Conservation (phyloP, 305 asterid genomes). For the Fraxinus paxiana region DNA sequence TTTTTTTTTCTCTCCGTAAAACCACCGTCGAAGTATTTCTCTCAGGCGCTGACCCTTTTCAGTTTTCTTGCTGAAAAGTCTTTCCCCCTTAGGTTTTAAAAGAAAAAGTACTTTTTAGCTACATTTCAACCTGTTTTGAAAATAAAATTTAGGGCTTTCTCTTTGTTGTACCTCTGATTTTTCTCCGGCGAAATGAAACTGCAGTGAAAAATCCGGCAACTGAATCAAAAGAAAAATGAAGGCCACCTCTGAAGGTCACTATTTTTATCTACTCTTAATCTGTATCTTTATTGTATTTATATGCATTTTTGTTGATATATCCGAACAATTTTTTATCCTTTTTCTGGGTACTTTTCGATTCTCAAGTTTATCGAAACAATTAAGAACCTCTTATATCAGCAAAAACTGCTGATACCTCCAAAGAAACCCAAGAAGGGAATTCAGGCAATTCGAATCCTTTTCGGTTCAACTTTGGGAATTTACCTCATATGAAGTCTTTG, state of each 20-base stretch:
- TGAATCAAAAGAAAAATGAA: conserved; percentile 37
- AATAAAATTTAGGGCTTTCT: background rate
- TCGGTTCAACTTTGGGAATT: too few species aligned
- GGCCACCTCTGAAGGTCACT: conserved; percentile 48
- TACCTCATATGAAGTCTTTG: too few species aligned
- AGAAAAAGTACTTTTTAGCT: background rate
- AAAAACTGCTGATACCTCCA: conserved; percentile 23
- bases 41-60: conserved; percentile 30
- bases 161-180: background rate
- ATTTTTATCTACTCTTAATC: background rate
- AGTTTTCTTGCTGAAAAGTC: background rate
- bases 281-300: background rate
- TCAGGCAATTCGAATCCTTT: conserved; percentile 26
- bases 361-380: background rate
- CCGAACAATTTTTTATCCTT: background rate
- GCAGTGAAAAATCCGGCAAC: conserved; percentile 22
- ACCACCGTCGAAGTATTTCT: conserved; percentile 33
- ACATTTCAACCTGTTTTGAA: background rate
- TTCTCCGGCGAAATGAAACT: conserved; percentile 31
- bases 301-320: background rate
- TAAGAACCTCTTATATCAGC: background rate
- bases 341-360: background rate
- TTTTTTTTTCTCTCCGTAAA: conserved; percentile 19
- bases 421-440: conserved; percentile 21
- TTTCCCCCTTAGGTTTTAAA: background rate